Evolutionary conservation across 2,329 filamentous ascomycete species (phyloP).

Genomic region (Ophiostoma himal-ulmi): DNA sequence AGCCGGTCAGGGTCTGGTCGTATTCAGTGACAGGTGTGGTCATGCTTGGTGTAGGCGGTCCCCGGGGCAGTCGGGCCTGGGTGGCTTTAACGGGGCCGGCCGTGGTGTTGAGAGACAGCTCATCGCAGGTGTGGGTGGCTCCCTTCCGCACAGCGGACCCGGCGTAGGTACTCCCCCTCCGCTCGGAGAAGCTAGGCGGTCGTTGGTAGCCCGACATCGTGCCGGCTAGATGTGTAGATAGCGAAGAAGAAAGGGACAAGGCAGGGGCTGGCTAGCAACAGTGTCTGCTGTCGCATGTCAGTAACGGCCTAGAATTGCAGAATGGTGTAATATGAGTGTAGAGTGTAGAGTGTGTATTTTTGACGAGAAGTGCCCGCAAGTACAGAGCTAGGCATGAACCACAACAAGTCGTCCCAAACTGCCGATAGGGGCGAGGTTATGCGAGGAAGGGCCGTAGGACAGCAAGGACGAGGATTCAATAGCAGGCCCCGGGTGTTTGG

Average conservation of each 20-base stretch:
- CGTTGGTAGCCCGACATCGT: constrained; percentile 42
- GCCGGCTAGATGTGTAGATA: background rate
- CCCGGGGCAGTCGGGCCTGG: constrained; percentile 46
- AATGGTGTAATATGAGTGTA: no score
- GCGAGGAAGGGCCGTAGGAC: background rate
- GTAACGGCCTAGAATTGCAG: background rate
- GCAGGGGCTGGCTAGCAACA: background rate
- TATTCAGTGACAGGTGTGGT: constrained; percentile 57
- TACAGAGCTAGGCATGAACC: background rate
- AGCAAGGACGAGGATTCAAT: background rate
- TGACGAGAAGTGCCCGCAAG: background rate
- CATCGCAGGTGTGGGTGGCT: constrained; percentile 48
- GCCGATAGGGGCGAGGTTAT: background rate
- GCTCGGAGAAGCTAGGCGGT: constrained; percentile 56
- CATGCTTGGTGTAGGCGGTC: constrained; percentile 62
- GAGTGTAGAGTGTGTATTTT: background rate
- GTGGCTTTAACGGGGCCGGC: constrained; percentile 44
- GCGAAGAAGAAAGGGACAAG: background rate
- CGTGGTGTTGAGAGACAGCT: constrained; percentile 48
- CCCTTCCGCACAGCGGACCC: background rate
- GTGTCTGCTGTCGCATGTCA: background rate
- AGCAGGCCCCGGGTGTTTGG: background rate
- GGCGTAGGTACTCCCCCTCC: constrained; percentile 44
- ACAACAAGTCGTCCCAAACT: background rate
- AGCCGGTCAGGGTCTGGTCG: constrained; percentile 55